These are phyloP conservation scores for Acer saccharum DNA, from an alignment of 345 rosid genomes.

Conservation along the genomic window DNA sequence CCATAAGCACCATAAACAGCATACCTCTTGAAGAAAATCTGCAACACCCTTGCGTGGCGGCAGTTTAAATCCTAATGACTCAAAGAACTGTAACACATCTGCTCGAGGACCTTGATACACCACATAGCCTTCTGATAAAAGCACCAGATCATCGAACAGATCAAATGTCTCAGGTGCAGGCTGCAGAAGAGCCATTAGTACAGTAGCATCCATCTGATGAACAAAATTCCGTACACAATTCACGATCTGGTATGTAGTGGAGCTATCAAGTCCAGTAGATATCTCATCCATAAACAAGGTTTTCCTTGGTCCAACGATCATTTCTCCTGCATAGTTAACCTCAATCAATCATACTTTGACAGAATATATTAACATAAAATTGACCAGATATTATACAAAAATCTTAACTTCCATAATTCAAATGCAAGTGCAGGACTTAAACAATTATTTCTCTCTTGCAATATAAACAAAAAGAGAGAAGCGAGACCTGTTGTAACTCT, in stretches of 20 bases:
- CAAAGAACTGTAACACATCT: conserved; percentile 73
- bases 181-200: conserved; percentile 93
- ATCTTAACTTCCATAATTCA: not conserved
- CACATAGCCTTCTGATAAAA: conserved; percentile 82
- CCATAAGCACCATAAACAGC: conserved; percentile 12
- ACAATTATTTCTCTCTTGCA: not conserved
- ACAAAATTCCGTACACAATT: conserved; percentile 83
- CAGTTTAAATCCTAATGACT: conserved; percentile 78
- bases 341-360: not conserved
- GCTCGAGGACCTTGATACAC: conserved; percentile 86
- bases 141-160: conserved; percentile 79
- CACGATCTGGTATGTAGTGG: conserved; percentile 92
- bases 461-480: conserved; percentile 13
- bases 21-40: conserved; percentile 98
- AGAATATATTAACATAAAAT: conserved; percentile 3
- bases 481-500: conserved; percentile 88
- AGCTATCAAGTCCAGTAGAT: conserved; percentile 95
- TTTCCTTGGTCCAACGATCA: conserved; percentile 94
- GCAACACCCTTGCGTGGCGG: conserved; percentile 90
- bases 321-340: conserved; percentile 67
- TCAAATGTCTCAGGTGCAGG: conserved; percentile 98
- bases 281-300: conserved; percentile 97
- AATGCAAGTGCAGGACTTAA: not conserved
- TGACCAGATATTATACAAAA: not conserved
- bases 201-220: conserved; percentile 91